phyloP scores from a whole-genome alignment of 2,329 filamentous ascomycete genomes.

The Aureobasidium sp. region DNA sequence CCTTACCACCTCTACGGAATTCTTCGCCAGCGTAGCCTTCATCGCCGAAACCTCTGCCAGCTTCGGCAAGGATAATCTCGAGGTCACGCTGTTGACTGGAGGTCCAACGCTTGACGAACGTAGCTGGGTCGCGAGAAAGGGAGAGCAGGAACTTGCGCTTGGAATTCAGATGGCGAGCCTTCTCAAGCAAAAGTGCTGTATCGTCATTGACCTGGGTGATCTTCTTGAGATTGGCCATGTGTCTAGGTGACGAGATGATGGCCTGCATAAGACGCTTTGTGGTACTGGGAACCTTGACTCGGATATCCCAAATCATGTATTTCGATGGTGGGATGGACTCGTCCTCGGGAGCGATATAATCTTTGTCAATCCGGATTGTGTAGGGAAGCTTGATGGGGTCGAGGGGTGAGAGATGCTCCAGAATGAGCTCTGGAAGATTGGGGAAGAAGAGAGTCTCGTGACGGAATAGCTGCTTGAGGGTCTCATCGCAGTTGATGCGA shows the following conservation, averaged over 20 bases:
- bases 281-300: slow-evolving; percentile 77
- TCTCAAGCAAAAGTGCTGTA: slow-evolving; percentile 74
- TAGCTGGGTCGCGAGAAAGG: slow-evolving; percentile 72
- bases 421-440: slow-evolving; percentile 67
- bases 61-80: slow-evolving; percentile 80
- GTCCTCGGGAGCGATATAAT: slow-evolving; percentile 44
- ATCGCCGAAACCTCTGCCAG: slow-evolving; percentile 49
- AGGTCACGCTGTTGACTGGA: slow-evolving; percentile 86
- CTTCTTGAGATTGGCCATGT: slow-evolving; percentile 63
- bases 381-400: slow-evolving; percentile 79
- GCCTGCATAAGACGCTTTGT: slow-evolving; percentile 59
- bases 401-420: slow-evolving; percentile 66
- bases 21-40: slow-evolving; percentile 52
- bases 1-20: slow-evolving; percentile 58
- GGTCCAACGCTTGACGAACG: slow-evolving; percentile 81
- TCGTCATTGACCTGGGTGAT: slow-evolving; percentile 77
- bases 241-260: slow-evolving; percentile 33
- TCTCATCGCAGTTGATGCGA: slow-evolving; percentile 82
- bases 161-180: slow-evolving; percentile 74
- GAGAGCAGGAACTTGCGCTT: slow-evolving; percentile 83
- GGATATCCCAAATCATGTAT: slow-evolving; percentile 84
- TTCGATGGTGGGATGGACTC: slow-evolving; percentile 51
- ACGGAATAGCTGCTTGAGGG: slow-evolving; percentile 68
- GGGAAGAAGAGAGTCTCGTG: slow-evolving; percentile 75
- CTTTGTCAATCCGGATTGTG: slow-evolving; percentile 80